Evolutionary conservation across 1,139 yeast species (phyloP).

Genomic region (Candida gigantensis): DNA sequence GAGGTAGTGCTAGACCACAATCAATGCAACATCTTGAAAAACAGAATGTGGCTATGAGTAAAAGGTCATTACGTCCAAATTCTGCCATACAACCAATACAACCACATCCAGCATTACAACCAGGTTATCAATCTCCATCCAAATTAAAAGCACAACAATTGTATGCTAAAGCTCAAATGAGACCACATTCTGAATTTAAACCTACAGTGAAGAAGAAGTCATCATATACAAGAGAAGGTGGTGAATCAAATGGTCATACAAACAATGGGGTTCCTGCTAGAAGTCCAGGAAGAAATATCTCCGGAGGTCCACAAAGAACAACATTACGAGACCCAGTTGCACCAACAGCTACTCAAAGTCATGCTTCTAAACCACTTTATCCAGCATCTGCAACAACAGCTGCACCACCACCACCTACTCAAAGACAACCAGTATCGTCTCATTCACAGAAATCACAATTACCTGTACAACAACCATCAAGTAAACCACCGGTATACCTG

Average conservation of each 20-base stretch:
- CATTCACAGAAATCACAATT: background rate
- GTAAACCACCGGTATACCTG: background rate
- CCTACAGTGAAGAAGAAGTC: slow-evolving; percentile 44
- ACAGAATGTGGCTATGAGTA: slow-evolving; percentile 29
- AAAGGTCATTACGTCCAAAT: slow-evolving; percentile 33
- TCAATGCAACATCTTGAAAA: slow-evolving; percentile 19
- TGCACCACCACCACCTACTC: no score
- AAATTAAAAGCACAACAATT: slow-evolving; percentile 49
- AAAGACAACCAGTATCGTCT: background rate
- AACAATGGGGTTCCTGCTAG: slow-evolving; percentile 34
- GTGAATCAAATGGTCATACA: slow-evolving; percentile 40
- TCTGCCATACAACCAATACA: slow-evolving; percentile 45
- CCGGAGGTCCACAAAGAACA: slow-evolving; percentile 7
- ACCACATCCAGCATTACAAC: slow-evolving; percentile 44
- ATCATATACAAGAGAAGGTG: slow-evolving; percentile 50
- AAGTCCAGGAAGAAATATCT: slow-evolving; percentile 9
- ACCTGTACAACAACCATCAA: background rate
- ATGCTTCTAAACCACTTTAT: slow-evolving; percentile 7
- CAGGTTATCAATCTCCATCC: slow-evolving; percentile 44
- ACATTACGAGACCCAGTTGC: slow-evolving; percentile 13
- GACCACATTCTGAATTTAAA: slow-evolving; percentile 43
- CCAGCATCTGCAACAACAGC: background rate
- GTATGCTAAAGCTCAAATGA: slow-evolving; percentile 49
- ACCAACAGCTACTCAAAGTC: slow-evolving; percentile 9
- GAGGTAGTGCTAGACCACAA: slow-evolving; percentile 31